A percentile compares a stretch with the other conserved stretches of the same genome.
Conservation (phyloP, 129 eudicot species). For the Chrysanthemum makinoi region DNA sequence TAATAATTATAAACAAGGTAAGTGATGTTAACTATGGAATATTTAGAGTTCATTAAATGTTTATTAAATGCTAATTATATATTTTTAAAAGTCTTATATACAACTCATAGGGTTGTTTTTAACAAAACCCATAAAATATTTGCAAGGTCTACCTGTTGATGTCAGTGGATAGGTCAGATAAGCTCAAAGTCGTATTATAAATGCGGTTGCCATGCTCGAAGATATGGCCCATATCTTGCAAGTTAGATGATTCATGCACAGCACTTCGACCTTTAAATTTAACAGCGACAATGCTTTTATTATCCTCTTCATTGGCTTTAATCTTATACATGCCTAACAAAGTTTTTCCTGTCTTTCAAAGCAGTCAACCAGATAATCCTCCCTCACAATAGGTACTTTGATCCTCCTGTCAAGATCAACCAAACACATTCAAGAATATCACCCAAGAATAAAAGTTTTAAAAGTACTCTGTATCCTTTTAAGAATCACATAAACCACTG, state of each 20-base stretch:
- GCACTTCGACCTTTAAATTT: conserved; percentile 96
- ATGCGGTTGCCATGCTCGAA: conserved; percentile 80
- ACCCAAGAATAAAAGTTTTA: neutral
- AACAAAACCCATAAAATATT: no score
- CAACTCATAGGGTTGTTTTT: no score
- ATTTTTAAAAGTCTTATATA: no score
- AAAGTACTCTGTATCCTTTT: no score
- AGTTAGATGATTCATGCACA: conserved; percentile 84
- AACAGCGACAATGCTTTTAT: conserved; percentile 55
- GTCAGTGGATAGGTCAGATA: conserved; percentile 88
- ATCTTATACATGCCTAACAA: conserved; percentile 71
- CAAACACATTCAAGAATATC: conserved; percentile 2
- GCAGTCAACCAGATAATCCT: conserved; percentile 79
- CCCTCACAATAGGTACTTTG: conserved; percentile 85
- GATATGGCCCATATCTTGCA: conserved; percentile 95
- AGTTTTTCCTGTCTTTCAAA: conserved; percentile 70
- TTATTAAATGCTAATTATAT: no score
- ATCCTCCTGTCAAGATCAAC: conserved; percentile 68
- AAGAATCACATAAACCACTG: neutral
- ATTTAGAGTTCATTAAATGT: no score
- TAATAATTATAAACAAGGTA: no score
- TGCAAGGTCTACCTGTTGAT: conserved; percentile 62
- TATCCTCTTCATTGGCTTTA: conserved; percentile 53
- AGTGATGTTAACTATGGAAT: no score
- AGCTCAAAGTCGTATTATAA: conserved; percentile 81